These are phyloP conservation scores for Cyberlindnera xishuangbannaensis DNA, from an alignment of 805 yeast genomes.

Conservation along the genomic window DNA sequence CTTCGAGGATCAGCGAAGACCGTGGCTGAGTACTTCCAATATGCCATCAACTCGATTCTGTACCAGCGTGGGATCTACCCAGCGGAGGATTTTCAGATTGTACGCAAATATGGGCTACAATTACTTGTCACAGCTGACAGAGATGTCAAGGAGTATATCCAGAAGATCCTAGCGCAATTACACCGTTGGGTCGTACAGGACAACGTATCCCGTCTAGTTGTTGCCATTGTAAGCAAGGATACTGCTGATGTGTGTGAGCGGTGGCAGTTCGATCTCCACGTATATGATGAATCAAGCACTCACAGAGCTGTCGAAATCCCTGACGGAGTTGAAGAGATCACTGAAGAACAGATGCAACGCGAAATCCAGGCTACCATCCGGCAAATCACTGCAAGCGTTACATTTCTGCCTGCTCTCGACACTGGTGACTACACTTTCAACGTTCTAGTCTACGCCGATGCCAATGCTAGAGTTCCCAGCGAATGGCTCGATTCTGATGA, in stretches of 20 bases:
- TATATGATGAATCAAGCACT: constrained; percentile 24
- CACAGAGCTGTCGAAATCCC: constrained; percentile 8
- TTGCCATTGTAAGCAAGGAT: constrained; percentile 67
- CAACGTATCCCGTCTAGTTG: constrained; percentile 58
- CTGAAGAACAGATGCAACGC: constrained; percentile 48
- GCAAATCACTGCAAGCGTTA: constrained; percentile 82
- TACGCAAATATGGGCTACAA: constrained; percentile 73
- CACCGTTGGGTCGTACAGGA: constrained; percentile 71
- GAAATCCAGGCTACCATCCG: constrained; percentile 84
- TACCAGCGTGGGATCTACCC: constrained; percentile 91
- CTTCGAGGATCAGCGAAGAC: constrained; percentile 70
- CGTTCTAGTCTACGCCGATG: constrained; percentile 77
- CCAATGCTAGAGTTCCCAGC: constrained; percentile 57
- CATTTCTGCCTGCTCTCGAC: constrained; percentile 74
- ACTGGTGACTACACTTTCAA: constrained; percentile 69
- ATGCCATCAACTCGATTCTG: constrained; percentile 71
- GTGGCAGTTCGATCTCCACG: constrained; percentile 71
- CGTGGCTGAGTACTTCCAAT: constrained; percentile 80
- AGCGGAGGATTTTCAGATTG: constrained; percentile 72
- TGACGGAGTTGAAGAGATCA: constrained; percentile 1
- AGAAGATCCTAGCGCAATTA: constrained; percentile 61
- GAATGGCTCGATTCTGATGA: constrained; percentile 84
- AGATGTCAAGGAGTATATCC: constrained; percentile 66
- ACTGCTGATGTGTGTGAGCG: constrained; percentile 67
- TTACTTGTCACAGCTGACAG: constrained; percentile 68